Percentiles rank a stretch among this genome's conserved stretches.
These are phyloP conservation scores for Fusarium bulbicola DNA, from an alignment of 2,329 filamentous ascomycete species.

Conservation along the genomic window DNA sequence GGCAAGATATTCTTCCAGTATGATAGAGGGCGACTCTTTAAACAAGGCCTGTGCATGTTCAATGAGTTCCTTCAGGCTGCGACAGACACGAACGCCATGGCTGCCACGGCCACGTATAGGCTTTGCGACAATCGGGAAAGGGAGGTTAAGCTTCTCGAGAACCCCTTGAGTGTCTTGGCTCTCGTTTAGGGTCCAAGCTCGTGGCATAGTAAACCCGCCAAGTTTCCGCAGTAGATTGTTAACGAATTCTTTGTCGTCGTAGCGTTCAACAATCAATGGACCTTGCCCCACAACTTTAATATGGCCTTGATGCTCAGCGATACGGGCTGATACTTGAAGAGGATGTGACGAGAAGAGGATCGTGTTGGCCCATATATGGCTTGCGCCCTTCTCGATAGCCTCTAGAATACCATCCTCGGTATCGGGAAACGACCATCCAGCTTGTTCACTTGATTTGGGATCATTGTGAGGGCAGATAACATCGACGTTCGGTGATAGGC, in stretches of 20 bases:
- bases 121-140: constrained; percentile 31
- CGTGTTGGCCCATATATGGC: constrained; percentile 61
- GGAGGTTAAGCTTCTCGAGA: neutral
- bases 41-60: constrained; percentile 10
- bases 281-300: constrained; percentile 57
- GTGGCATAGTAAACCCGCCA: constrained; percentile 52
- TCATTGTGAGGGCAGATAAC: constrained; percentile 10
- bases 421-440: constrained; percentile 30
- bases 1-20: constrained; percentile 58
- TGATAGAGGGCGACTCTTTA: constrained; percentile 39
- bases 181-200: constrained; percentile 46
- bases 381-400: constrained; percentile 53
- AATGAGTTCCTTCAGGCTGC: constrained; percentile 11
- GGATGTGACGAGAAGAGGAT: constrained; percentile 59
- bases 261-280: constrained; percentile 56
- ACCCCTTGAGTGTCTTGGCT: neutral
- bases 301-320: constrained; percentile 43
- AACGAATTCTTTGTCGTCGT: constrained; percentile 60
- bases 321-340: constrained; percentile 51
- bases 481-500: constrained; percentile 17
- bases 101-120: constrained; percentile 32
- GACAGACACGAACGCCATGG: constrained; percentile 31
- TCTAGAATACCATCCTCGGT: constrained; percentile 28
- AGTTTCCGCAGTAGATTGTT: constrained; percentile 53
- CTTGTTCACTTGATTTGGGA: constrained; percentile 13